Percentiles rank a stretch among this genome's conserved stretches.
Evolutionary conservation across 306 rosid genomes (phyloP).

Genomic region (Gleditsia sinensis): DNA sequence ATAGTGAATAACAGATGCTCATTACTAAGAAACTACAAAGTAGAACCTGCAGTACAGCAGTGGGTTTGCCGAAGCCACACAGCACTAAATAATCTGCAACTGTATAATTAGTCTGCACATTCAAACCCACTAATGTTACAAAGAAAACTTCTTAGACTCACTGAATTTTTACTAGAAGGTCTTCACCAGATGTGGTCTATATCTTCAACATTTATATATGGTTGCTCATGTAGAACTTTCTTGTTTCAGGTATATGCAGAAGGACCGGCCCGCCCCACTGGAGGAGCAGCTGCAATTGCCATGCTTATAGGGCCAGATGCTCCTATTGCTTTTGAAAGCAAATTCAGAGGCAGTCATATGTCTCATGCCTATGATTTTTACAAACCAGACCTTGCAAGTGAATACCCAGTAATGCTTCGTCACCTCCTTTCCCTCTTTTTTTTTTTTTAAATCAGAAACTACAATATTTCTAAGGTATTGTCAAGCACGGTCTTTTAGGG

Average conservation of each 20-base stretch:
- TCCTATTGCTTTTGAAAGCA: constrained; percentile 83
- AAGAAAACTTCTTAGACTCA: neutral
- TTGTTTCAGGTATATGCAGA: constrained; percentile 78
- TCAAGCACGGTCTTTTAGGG: neutral
- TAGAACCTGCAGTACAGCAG: neutral
- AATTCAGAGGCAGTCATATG: constrained; percentile 81
- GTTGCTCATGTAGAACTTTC: constrained; percentile 6
- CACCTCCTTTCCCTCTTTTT: neutral
- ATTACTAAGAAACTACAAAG: neutral
- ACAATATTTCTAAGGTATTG: neutral
- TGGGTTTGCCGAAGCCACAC: neutral
- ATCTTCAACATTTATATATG: neutral
- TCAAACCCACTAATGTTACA: neutral
- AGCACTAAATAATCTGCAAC: neutral
- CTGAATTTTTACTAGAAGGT: neutral
- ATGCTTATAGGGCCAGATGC: constrained; percentile 84
- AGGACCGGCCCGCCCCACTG: constrained; percentile 95
- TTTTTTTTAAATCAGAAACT: neutral
- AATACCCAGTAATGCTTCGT: constrained; percentile 69
- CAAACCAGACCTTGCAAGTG: constrained; percentile 89
- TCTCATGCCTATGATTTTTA: constrained; percentile 85
- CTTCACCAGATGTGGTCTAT: neutral
- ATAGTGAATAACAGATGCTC: too few species aligned
- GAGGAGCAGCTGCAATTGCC: constrained; percentile 95
- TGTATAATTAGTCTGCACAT: constrained; percentile 3